Percentiles rank a stretch among this genome's conserved stretches.
phyloP scores from a whole-genome alignment of 192 early-diverging fungal species.

The Gamsiella multidivaricata region DNA sequence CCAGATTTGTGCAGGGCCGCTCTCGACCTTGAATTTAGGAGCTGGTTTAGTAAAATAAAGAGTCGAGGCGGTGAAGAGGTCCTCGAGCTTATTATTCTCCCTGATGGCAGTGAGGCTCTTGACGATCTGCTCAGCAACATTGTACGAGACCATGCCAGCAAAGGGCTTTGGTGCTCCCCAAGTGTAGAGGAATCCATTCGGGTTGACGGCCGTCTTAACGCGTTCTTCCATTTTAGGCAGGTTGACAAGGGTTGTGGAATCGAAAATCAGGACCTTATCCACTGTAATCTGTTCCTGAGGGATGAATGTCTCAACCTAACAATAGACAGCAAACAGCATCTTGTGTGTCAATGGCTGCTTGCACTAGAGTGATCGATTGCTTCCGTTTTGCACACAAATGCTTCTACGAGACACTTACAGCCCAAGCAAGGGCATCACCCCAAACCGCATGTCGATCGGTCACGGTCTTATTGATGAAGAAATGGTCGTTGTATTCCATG shows the following conservation, averaged over 20 bases:
- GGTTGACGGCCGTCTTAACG: neutral
- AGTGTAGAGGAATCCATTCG: slow-evolving; percentile 16
- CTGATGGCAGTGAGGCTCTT: slow-evolving; percentile 16
- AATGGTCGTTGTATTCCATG: slow-evolving; percentile 64
- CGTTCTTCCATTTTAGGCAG: slow-evolving; percentile 33
- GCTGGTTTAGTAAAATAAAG: slow-evolving; percentile 33
- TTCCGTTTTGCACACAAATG: too few relatives aligned
- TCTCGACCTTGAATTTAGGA: slow-evolving; percentile 38
- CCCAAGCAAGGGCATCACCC: slow-evolving; percentile 40
- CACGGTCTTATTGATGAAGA: slow-evolving; percentile 23
- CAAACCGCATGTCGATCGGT: slow-evolving; percentile 28
- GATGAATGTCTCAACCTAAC: slow-evolving; percentile 41
- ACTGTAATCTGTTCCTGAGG: slow-evolving; percentile 30
- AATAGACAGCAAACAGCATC: too few relatives aligned
- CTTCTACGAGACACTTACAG: too few relatives aligned
- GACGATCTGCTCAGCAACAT: slow-evolving; percentile 32
- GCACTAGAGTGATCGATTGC: too few relatives aligned
- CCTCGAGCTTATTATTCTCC: slow-evolving; percentile 13
- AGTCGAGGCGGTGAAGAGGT: slow-evolving; percentile 10
- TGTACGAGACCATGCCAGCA: slow-evolving; percentile 58
- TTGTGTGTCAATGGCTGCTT: too few relatives aligned
- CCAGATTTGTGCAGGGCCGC: slow-evolving; percentile 49
- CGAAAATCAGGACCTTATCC: slow-evolving; percentile 41
- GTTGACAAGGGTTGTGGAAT: slow-evolving; percentile 35
- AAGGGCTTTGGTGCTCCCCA: slow-evolving; percentile 33